Conservation (phyloP, 2,329 filamentous ascomycete species). For the Colletotrichum sp. region DNA sequence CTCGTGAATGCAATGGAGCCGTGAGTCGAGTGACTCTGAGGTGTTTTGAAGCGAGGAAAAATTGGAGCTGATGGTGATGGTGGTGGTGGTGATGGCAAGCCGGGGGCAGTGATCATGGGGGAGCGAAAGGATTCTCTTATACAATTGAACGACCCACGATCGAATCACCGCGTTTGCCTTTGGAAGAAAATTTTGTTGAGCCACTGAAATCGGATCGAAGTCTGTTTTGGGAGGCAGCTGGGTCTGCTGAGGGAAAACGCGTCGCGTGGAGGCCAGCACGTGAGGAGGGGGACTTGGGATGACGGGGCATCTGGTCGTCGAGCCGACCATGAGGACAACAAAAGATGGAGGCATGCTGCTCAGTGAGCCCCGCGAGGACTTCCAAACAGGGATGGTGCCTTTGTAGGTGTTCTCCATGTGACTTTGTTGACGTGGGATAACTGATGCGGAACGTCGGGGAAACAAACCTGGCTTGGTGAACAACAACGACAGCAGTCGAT, state of each 20-base stretch:
- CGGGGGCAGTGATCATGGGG: background rate
- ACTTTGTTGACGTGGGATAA: background rate
- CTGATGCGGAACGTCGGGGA: background rate
- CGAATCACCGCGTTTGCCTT: background rate
- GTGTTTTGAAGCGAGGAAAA: background rate
- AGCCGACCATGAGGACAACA: background rate
- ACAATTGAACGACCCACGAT: background rate
- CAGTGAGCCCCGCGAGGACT: background rate
- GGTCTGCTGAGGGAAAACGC: background rate
- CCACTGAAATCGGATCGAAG: background rate
- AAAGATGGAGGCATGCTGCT: background rate
- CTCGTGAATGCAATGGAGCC: background rate
- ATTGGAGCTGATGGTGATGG: background rate
- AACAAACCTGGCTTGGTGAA: background rate
- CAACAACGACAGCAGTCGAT: too few species aligned
- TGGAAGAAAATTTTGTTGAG: background rate
- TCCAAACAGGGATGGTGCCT: background rate
- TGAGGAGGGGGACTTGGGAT: background rate
- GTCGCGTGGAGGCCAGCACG: background rate
- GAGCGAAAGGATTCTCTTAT: background rate
- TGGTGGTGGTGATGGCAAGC: background rate
- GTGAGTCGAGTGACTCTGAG: background rate
- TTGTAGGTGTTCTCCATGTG: background rate
- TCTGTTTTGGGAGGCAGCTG: background rate
- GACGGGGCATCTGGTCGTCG: background rate